Evolutionary conservation across 2,329 filamentous ascomycete species (phyloP), one percentile per base, ranked within the genome.

Genomic region (Paramyrothecium sp.): DNA sequence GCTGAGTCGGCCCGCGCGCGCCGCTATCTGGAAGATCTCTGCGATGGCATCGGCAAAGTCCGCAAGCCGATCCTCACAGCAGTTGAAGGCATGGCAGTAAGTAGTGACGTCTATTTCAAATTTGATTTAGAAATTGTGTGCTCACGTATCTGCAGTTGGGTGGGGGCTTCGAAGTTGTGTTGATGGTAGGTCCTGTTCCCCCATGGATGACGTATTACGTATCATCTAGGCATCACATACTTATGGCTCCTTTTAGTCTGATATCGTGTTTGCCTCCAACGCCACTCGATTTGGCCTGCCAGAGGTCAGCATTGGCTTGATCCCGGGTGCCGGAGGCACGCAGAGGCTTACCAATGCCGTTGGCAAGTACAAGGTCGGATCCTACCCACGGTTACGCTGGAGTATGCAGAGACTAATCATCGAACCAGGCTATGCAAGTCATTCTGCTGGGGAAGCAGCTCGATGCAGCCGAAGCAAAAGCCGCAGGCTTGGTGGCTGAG

Each of bases 61-160:
- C 67, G 69, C 30, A 82, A 82, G 63, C 80, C 80, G 2, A 62
- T 81, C 51, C 71, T 83, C 56, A 79, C 79, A 11, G 78, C 78
- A 20, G 78, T 82, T 21, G 74, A 79, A 60, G 80, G 80, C 52
- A 74, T 78, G 66, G 80, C 80, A 60, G 79, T 81, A 63, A 71
- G 79, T 72, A 26, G 49, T 5, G 26, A 30, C 26, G 26, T 30
- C 5, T 10, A 54, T 13, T 57, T 10, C 26, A 30, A 30, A 30
- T 30, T 30, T 30, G 26, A 30, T 30, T 30, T 10, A 4, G 26
- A 30, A 30, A 10, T 30, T 10, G 26, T 30, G 10, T 30, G 26
- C 26, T 30, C 10, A 30, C 26, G 26, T 30, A 10, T 30, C 10
- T 10, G 56, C 54, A 79, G 78, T 73, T 82, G 30, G 79, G 79